Conservation (phyloP, 352 stramenopile genomes). For the Pilasporangium apinafurcum region DNA sequence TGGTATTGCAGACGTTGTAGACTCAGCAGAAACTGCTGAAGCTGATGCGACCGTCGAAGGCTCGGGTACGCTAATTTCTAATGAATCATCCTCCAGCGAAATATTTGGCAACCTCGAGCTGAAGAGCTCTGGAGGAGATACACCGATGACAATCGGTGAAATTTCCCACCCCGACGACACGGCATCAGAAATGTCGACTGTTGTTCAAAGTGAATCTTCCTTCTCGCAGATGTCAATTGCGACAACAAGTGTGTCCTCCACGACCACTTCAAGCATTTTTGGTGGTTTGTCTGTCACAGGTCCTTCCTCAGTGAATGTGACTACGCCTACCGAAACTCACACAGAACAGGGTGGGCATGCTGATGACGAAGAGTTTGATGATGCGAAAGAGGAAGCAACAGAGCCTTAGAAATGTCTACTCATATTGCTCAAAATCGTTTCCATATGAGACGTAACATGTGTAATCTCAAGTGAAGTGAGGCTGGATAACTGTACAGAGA, state of each 20-base stretch:
- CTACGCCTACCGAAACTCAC: not conserved
- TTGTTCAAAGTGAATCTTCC: slow-evolving; percentile 12
- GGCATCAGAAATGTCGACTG: slow-evolving; percentile 4
- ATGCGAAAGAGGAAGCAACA: slow-evolving; percentile 6
- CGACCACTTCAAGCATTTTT: slow-evolving; percentile 3
- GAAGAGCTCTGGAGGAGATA: slow-evolving; percentile 18
- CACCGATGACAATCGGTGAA: slow-evolving; percentile 48
- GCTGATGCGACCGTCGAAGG: too few relatives aligned
- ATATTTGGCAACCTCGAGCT: slow-evolving; percentile 42
- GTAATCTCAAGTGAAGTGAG: too few relatives aligned
- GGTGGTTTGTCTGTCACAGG: slow-evolving; percentile 8
- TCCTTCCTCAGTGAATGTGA: not conserved
- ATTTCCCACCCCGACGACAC: slow-evolving; percentile 23
- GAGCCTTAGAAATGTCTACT: too few relatives aligned
- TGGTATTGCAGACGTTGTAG: not conserved
- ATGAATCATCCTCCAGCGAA: too few relatives aligned
- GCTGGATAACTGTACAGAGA: too few relatives aligned
- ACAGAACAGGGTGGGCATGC: not conserved
- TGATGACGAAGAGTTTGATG: slow-evolving; percentile 2
- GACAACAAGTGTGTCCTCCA: not conserved
- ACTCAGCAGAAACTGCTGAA: not conserved
- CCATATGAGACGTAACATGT: too few relatives aligned
- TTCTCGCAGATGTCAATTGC: slow-evolving; percentile 5
- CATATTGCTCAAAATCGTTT: too few relatives aligned
- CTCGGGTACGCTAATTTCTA: too few relatives aligned